Percentiles rank a stretch among this genome's conserved stretches.
phyloP scores from a whole-genome alignment of 306 rosid genomes.

The Prunus kanzakura region DNA sequence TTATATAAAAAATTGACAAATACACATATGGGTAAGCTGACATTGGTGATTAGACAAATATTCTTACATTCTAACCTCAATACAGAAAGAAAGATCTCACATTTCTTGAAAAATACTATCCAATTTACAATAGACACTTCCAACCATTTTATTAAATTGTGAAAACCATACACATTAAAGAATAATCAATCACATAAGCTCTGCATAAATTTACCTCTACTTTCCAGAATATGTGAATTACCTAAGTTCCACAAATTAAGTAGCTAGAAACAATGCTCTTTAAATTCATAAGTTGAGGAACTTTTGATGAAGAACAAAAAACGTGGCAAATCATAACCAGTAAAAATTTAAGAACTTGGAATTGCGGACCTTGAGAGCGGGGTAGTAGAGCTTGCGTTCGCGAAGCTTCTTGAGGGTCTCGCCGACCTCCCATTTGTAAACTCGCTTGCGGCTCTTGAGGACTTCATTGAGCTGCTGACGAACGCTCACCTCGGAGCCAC shows the following conservation, averaged over 20 bases:
- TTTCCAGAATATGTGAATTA: too few relatives aligned
- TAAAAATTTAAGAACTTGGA: not conserved
- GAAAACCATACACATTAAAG: not conserved
- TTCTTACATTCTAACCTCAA: conserved; percentile 3
- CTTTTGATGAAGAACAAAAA: not conserved
- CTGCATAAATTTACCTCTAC: not conserved
- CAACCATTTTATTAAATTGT: not conserved
- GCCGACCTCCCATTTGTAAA: conserved; percentile 94
- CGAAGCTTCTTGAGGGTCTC: conserved; percentile 86
- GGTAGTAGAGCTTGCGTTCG: conserved; percentile 56
- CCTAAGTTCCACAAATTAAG: not conserved
- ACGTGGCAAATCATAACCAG: not conserved
- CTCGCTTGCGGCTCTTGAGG: conserved; percentile 63
- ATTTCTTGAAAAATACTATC: not conserved
- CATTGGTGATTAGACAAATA: not conserved
- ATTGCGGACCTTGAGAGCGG: conserved; percentile 74
- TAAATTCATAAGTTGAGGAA: not conserved
- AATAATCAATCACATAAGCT: not conserved
- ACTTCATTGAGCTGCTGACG: conserved; percentile 67
- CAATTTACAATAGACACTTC: not conserved
- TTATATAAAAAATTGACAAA: not conserved
- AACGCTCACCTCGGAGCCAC: conserved; percentile 53
- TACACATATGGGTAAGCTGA: not conserved
- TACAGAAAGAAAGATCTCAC: not conserved
- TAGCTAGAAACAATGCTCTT: not conserved